Base-by-base conservation (phyloP, 331 rosid species). In the Stylosanthes scabra region DNA sequence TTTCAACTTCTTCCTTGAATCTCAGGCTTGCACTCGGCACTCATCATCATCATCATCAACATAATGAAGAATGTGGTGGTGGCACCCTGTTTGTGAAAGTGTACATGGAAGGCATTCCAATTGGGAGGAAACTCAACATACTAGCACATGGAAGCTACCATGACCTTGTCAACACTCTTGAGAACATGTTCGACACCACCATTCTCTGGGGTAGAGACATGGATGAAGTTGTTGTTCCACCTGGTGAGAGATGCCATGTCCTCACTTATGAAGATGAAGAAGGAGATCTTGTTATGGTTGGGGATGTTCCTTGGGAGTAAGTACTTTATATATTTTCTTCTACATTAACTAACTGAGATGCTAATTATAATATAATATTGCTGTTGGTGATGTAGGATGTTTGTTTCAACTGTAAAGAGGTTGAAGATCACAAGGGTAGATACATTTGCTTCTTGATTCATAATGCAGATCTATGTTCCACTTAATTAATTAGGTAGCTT, bases 251-350 rank as follows among this genome's bases (percentile, higher is more conserved):
- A 58, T 80, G 87, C 41, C 94, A 83, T 37, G 94, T 91, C 72
- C 79, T 91, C 70, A 91, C 97, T 1, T 91, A 91, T 40, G 94
- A 91, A 79, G 97, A 91, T 39, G 97, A 91, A 75, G 97, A 91
- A 74, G 97, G 97, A 14, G 97, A 91, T 74, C 83, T 87, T 85
- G 75, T 88, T 63, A 82, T 88, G 88, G 94, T 88, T 25, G 91
- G 96, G 3, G 96, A 90, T 75, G 87, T 90, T 12, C 96, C 96
- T 41, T 90, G 94, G 94, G 89, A 88, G 97, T 85, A 71, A 83
- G 97, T 59, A 12, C 25, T 20, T 20, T 25, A 2, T 2, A n/a
- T 34, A 1, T 3, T 20, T 20, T 0, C 25, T 20, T 64, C 7
- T 37, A 16, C 2, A 59, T 63, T 62, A 45, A 77, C 25, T 20